These are phyloP conservation scores for Hericium rajendrae DNA, from an alignment of 768 basidiomycete genomes.

Conservation along the genomic window DNA sequence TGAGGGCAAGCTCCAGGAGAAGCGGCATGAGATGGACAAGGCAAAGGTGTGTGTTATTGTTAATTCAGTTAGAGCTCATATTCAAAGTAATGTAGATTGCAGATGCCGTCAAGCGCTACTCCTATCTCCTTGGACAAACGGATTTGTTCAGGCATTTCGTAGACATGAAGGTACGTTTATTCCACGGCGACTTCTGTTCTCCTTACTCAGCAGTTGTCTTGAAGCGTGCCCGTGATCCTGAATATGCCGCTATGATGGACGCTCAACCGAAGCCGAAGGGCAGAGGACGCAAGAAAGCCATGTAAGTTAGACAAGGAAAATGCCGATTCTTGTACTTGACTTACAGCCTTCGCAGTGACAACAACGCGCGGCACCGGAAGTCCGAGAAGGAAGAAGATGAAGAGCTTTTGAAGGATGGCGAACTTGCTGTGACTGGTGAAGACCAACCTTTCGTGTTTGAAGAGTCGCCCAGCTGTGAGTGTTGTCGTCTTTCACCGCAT, in stretches of 20 bases:
- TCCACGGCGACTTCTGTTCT: too few species aligned
- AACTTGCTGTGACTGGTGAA: slow-evolving; percentile 67
- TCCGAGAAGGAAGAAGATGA: slow-evolving; percentile 99
- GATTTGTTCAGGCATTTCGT: slow-evolving; percentile 98
- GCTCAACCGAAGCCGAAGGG: slow-evolving; percentile 81
- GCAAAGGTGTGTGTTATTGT: slow-evolving; percentile 47
- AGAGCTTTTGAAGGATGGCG: slow-evolving; percentile 83
- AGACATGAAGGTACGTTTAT: slow-evolving; percentile 71
- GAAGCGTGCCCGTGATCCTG: slow-evolving; percentile 77
- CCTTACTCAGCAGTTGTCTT: neutral
- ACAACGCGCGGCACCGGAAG: slow-evolving; percentile 77
- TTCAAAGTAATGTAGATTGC: slow-evolving; percentile 44
- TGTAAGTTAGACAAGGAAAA: slow-evolving; percentile 30
- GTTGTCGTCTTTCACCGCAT: neutral
- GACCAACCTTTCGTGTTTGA: slow-evolving; percentile 94
- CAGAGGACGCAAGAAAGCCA: slow-evolving; percentile 73
- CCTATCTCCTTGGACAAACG: slow-evolving; percentile 95
- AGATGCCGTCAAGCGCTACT: slow-evolving; percentile 94
- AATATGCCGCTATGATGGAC: slow-evolving; percentile 84
- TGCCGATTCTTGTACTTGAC: neutral
- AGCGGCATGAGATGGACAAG: slow-evolving; percentile 81
- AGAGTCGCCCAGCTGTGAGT: slow-evolving; percentile 78
- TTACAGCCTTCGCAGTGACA: slow-evolving; percentile 39
- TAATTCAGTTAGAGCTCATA: neutral
- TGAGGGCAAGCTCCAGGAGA: slow-evolving; percentile 58